These are phyloP conservation scores for Delitschia confertaspora DNA, from an alignment of 495 filamentous ascomycete genomes.

Conservation along the genomic window DNA sequence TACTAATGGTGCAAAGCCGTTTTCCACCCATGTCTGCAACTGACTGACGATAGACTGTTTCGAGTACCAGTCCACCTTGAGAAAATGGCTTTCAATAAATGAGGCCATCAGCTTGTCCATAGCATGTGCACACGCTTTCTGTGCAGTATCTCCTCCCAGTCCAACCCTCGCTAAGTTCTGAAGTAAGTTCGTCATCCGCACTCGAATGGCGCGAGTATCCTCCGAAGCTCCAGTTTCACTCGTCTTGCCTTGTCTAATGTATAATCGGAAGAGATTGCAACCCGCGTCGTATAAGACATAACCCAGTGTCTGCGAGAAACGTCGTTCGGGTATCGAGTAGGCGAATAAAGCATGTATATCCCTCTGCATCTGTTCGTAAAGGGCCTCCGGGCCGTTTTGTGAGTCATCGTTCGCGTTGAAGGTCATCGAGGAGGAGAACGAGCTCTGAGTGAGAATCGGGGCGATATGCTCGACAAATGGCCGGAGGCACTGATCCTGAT, in stretches of 20 bases:
- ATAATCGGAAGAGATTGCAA: conserved; percentile 21
- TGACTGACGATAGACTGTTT: conserved; percentile 48
- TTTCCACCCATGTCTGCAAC: conserved; percentile 44
- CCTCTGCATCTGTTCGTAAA: conserved; percentile 7
- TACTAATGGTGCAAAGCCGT: conserved; percentile 21
- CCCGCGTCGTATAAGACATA: conserved; percentile 26
- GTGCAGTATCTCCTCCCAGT: conserved; percentile 62
- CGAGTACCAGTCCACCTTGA: conserved; percentile 33
- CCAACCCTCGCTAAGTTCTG: conserved; percentile 56
- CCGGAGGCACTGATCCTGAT: conserved; percentile 17
- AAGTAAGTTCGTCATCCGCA: conserved; percentile 13
- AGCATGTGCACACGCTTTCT: conserved; percentile 58
- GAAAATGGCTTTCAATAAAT: conserved; percentile 27
- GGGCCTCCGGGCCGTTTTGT: too few relatives aligned
- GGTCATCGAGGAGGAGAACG: too few relatives aligned
- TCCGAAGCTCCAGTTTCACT: conserved; percentile 3
- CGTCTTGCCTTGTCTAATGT: conserved; percentile 7
- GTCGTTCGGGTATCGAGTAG: conserved; percentile 24
- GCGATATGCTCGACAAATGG: conserved; percentile 23
- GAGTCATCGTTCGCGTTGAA: too few relatives aligned
- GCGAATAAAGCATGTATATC: conserved; percentile 27
- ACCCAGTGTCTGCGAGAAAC: conserved; percentile 28
- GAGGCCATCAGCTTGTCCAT: conserved; percentile 33
- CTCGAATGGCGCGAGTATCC: conserved; percentile 4
- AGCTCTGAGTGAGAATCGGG: too few relatives aligned